Conservation (phyloP, 495 filamentous ascomycete species). For the Penicillium roqueforti region DNA sequence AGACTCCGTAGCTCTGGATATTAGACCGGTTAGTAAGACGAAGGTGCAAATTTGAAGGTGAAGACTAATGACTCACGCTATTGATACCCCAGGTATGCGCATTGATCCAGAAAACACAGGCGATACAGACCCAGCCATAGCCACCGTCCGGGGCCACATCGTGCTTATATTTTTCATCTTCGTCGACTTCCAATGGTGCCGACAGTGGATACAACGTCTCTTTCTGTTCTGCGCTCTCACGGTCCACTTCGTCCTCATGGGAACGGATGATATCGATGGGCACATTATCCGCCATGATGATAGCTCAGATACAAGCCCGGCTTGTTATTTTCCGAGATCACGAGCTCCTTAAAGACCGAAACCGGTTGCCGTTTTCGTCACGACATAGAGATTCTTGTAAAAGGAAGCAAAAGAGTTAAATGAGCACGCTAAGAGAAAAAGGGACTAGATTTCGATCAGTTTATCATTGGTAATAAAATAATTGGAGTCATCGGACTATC, state of each 20-base stretch:
- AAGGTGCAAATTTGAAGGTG: not conserved
- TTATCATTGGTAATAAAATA: conserved; percentile 7
- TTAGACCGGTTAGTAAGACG: conserved; percentile 5
- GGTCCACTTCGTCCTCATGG: conserved; percentile 22
- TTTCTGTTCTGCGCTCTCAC: conserved; percentile 7
- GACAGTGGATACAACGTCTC: conserved; percentile 8
- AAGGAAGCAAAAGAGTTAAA: not conserved
- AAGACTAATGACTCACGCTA: conserved; percentile 35
- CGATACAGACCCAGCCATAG: conserved; percentile 54
- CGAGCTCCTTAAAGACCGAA: not conserved
- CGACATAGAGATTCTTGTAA: conserved; percentile 6
- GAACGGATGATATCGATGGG: conserved; percentile 37
- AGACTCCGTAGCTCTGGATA: conserved; percentile 57
- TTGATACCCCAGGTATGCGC: conserved; percentile 54
- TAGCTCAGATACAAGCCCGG: not conserved
- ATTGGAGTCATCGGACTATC: conserved; percentile 3
- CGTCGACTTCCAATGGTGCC: conserved; percentile 10
- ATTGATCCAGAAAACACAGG: conserved; percentile 50
- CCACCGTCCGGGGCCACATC: conserved; percentile 50
- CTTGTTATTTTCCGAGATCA: not conserved
- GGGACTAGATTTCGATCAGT: not conserved
- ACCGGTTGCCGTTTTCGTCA: conserved; percentile 15
- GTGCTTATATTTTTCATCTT: conserved; percentile 30
- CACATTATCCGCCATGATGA: conserved; percentile 38
- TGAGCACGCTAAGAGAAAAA: not conserved